Percentiles rank a stretch among this genome's conserved stretches.
phyloP scores from a whole-genome alignment of 2,329 filamentous ascomycete genomes.

The Colletotrichum musicola region DNA sequence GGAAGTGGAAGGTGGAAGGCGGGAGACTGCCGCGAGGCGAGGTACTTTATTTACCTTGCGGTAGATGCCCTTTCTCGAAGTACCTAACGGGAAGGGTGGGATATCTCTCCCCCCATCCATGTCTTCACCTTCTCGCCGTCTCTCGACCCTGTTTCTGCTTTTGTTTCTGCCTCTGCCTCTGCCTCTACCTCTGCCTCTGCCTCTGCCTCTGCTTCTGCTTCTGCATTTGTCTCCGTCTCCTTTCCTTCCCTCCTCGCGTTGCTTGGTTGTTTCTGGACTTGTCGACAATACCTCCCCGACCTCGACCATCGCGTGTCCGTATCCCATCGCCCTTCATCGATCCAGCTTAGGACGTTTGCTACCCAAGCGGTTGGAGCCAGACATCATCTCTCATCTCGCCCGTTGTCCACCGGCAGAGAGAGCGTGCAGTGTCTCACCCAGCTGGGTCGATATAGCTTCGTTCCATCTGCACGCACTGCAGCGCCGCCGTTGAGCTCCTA shows the following conservation, averaged over 20 bases:
- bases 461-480: slow-evolving; percentile 33
- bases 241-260: not conserved
- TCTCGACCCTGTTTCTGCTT: not conserved
- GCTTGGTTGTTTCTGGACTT: slow-evolving; percentile 2
- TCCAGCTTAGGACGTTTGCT: too few species aligned
- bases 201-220: not conserved
- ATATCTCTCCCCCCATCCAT: not conserved
- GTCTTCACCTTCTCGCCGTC: not conserved
- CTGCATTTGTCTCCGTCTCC: not conserved
- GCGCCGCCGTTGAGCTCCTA: slow-evolving; percentile 24
- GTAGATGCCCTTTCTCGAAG: too few species aligned
- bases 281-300: not conserved
- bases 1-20: slow-evolving; percentile 2
- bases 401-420: not conserved
- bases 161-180: not conserved
- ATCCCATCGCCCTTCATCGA: too few species aligned
- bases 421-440: slow-evolving; percentile 12
- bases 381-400: too few species aligned
- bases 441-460: slow-evolving; percentile 31
- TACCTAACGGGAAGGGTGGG: too few species aligned
- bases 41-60: too few species aligned
- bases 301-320: too few species aligned
- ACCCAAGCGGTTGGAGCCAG: too few species aligned
- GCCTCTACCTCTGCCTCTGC: not conserved
- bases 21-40: slow-evolving; percentile 4